Evolutionary conservation across 2,329 filamentous ascomycete species (phyloP).

Genomic region (Blumeriella jaapii): DNA sequence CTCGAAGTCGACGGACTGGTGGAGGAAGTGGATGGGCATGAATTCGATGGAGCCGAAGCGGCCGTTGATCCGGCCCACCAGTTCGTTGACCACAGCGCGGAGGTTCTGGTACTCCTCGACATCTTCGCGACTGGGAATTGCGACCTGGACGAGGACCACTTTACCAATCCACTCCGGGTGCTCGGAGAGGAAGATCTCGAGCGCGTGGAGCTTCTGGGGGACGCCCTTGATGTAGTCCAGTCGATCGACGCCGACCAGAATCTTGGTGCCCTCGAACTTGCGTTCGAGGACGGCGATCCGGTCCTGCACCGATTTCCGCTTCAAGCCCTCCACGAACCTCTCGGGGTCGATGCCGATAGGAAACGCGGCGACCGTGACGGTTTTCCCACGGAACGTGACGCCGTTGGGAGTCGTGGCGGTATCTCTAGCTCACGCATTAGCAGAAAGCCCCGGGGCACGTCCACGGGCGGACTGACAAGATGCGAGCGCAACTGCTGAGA

Average conservation of each 20-base stretch:
- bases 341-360: constrained; percentile 97
- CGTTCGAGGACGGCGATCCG: constrained; percentile 74
- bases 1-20: constrained; percentile 90
- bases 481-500: constrained; percentile 89
- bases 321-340: constrained; percentile 81
- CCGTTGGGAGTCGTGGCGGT: constrained; percentile 81
- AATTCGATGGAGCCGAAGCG: constrained; percentile 96
- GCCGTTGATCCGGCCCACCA: constrained; percentile 93
- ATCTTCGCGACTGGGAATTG: constrained; percentile 86
- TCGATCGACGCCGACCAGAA: constrained; percentile 93
- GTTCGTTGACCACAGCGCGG: constrained; percentile 87
- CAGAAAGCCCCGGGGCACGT: neutral
- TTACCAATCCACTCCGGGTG: constrained; percentile 98
- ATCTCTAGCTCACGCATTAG: constrained; percentile 30
- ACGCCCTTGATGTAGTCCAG: constrained; percentile 99
- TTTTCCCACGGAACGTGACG: constrained; percentile 79
- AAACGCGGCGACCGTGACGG: constrained; percentile 87
- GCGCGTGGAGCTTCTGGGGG: constrained; percentile 89
- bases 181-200: constrained; percentile 93
- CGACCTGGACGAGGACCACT: constrained; percentile 91
- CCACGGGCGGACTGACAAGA: constrained; percentile 46
- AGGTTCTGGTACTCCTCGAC: constrained; percentile 98
- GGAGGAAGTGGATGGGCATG: constrained; percentile 97
- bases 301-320: constrained; percentile 76
- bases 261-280: constrained; percentile 91